These are phyloP conservation scores for Aspergillus pseudonomiae DNA, from an alignment of 2,329 filamentous ascomycete species.

Conservation along the genomic window DNA sequence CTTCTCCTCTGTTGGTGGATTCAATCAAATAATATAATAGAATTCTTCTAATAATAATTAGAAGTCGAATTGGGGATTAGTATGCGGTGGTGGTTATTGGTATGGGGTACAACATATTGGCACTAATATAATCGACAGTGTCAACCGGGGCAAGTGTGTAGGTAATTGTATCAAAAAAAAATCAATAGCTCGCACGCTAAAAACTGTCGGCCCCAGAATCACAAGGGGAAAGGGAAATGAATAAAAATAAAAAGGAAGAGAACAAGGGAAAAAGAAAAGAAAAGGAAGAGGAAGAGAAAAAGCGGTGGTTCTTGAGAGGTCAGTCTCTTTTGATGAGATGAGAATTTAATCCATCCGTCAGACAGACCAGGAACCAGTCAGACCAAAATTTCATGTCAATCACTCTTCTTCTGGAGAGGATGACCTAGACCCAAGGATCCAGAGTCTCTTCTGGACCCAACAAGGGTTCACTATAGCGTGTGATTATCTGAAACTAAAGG, in stretches of 20 bases:
- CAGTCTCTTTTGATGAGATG: not conserved
- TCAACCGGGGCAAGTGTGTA: not conserved
- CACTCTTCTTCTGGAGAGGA: not conserved
- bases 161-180: not conserved
- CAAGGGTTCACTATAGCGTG: conserved; percentile 4
- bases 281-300: not conserved
- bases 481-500: conserved; percentile 6
- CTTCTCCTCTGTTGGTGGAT: not conserved
- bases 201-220: not conserved
- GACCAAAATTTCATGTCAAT: not conserved
- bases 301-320: not conserved
- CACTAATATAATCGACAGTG: conserved; percentile 3
- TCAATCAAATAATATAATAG: not conserved
- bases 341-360: not conserved
- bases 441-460: conserved; percentile 17
- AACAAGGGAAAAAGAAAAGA: not conserved
- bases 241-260: not conserved
- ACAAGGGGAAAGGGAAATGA: not conserved
- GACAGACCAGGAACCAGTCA: not conserved
- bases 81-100: not conserved
- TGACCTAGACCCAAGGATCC: conserved; percentile 25
- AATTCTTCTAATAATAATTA: conserved; percentile 1
- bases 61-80: not conserved
- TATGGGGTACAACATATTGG: conserved; percentile 6
- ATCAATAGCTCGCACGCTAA: not conserved